Conservation (phyloP, 1,284 basidiomycete species). For the Trametes versicolor region DNA sequence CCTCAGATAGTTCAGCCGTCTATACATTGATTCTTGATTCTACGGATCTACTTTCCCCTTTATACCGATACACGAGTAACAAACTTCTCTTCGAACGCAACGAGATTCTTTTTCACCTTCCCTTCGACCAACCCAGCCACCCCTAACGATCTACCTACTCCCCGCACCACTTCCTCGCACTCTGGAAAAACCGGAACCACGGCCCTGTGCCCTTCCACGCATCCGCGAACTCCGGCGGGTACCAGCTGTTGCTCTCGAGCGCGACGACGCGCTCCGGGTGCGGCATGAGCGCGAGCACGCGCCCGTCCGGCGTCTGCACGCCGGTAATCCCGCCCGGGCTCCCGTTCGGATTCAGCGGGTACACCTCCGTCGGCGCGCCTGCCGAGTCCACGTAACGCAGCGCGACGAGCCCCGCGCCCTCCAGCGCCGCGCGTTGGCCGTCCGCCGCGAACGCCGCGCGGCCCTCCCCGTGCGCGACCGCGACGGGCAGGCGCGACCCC, state of each 20-base stretch:
- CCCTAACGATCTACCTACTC: constrained; percentile 15
- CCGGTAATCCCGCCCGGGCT: constrained; percentile 90
- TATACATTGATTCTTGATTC: neutral
- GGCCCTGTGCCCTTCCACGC: constrained; percentile 82
- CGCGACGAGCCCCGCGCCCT: constrained; percentile 65
- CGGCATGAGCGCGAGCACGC: constrained; percentile 96
- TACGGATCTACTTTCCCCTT: neutral
- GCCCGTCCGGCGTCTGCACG: constrained; percentile 85
- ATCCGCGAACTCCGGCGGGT: constrained; percentile 64
- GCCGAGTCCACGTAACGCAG: constrained; percentile 82
- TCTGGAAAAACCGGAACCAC: constrained; percentile 97
- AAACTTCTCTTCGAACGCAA: constrained; percentile 2
- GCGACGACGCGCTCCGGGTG: constrained; percentile 88
- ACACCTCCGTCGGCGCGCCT: constrained; percentile 74
- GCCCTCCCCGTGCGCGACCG: constrained; percentile 97
- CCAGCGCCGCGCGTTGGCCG: constrained; percentile 54
- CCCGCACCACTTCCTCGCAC: constrained; percentile 74
- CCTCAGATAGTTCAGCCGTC: neutral
- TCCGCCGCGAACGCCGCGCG: constrained; percentile 74
- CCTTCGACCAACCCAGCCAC: neutral
- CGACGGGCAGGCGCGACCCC: constrained; percentile 89
- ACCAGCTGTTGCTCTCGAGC: constrained; percentile 90
- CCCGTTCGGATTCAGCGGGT: constrained; percentile 98
- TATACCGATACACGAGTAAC: constrained; percentile 17
- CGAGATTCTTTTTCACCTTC: neutral